Conservation (phyloP, 2,329 filamentous ascomycete species). For the Thyridium curvatum region DNA sequence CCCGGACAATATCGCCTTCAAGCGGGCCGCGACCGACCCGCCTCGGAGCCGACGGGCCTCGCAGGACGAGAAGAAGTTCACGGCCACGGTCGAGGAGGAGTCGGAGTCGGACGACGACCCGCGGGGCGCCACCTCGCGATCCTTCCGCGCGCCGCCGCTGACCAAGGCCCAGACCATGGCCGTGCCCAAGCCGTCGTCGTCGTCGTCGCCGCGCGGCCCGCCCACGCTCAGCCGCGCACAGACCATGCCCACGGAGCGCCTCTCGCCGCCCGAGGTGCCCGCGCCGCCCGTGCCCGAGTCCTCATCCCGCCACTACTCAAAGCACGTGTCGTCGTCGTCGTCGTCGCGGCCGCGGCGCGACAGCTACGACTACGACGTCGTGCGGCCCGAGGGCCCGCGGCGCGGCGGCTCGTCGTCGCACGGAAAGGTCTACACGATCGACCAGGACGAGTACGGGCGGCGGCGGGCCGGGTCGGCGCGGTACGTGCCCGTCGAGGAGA, state of each 20-base stretch:
- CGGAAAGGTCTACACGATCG: conserved; percentile 2
- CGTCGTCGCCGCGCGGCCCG: conserved; percentile 7
- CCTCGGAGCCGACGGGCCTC: conserved; percentile 7
- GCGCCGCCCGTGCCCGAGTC: conserved; percentile 4
- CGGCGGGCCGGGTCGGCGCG: conserved; percentile 1
- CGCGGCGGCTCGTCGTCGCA: neutral
- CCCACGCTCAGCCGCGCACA: conserved; percentile 7
- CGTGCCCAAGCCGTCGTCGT: conserved; percentile 6
- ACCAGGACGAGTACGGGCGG: neutral
- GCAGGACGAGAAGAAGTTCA: conserved; percentile 11
- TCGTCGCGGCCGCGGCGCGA: conserved; percentile 9
- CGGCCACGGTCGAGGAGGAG: neutral
- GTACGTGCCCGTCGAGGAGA: neutral
- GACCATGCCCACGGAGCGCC: conserved; percentile 11
- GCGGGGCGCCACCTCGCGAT: conserved; percentile 8
- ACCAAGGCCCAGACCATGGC: conserved; percentile 17
- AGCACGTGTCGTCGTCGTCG: conserved; percentile 2
- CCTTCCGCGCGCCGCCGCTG: conserved; percentile 13
- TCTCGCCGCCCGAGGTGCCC: conserved; percentile 5
- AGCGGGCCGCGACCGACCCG: neutral
- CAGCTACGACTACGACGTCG: conserved; percentile 10
- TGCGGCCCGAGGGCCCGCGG: neutral
- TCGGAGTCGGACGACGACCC: conserved; percentile 4
- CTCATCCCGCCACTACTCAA: too few relatives aligned
- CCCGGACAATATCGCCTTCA: conserved; percentile 4